Percentiles rank a stretch among this genome's conserved stretches.
phyloP scores from a whole-genome alignment of 2,329 filamentous ascomycete species.

The Thyridium curvatum region DNA sequence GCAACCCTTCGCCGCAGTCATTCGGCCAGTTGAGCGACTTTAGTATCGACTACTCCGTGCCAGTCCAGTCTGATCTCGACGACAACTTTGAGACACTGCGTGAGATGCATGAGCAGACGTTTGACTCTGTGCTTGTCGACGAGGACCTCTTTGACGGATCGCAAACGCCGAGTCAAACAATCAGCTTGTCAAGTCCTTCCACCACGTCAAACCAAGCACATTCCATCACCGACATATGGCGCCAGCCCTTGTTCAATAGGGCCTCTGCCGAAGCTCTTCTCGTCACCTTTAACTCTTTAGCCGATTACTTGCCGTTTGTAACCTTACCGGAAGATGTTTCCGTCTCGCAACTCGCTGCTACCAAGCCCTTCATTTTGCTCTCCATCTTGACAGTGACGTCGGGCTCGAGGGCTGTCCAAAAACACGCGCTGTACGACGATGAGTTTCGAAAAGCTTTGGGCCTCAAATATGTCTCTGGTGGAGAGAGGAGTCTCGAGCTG shows the following conservation, averaged over 20 bases:
- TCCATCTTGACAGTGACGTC: slow-evolving; percentile 46
- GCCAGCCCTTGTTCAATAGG: slow-evolving; percentile 50
- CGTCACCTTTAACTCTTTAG: slow-evolving; percentile 32
- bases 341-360: slow-evolving; percentile 34
- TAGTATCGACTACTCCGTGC: slow-evolving; percentile 45
- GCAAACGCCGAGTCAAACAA: slow-evolving; percentile 4
- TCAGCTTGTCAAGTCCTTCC: slow-evolving; percentile 1
- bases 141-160: slow-evolving; percentile 12
- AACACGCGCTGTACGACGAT: slow-evolving; percentile 48
- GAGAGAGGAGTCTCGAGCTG: slow-evolving; percentile 50
- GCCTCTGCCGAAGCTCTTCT: slow-evolving; percentile 42
- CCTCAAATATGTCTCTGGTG: slow-evolving; percentile 48
- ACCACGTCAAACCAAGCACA: slow-evolving; percentile 1
- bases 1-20: slow-evolving; percentile 9
- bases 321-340: slow-evolving; percentile 30
- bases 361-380: slow-evolving; percentile 47
- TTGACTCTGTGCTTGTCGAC: too few species aligned
- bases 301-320: slow-evolving; percentile 31
- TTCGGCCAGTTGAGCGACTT: slow-evolving; percentile 43
- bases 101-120: slow-evolving; percentile 32
- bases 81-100: slow-evolving; percentile 35
- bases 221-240: slow-evolving; percentile 10
- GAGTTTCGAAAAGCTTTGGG: slow-evolving; percentile 52
- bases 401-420: slow-evolving; percentile 38
- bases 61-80: slow-evolving; percentile 27